Evolutionary conservation across 176 grass and related monocot species (phyloP), one percentile per base, ranked within the genome.

Genomic region (Paspalum notatum): DNA sequence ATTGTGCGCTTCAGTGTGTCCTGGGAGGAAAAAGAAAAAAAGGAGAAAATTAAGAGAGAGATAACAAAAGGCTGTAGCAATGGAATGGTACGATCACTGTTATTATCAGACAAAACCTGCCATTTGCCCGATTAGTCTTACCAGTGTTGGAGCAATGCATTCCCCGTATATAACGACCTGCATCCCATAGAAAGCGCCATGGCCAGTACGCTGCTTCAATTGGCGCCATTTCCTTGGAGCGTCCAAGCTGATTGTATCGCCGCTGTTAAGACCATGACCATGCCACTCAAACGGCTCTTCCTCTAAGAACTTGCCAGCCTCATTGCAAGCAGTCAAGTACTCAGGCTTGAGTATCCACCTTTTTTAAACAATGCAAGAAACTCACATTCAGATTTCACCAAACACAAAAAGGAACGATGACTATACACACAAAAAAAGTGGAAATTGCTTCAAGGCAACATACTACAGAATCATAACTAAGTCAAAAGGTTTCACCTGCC

Each of bases 261-360:
- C 66, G 42, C 78, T 89, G 64, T 89, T 98, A 32, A 91, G 73
- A 45, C 92, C 85, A 26, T 78, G 68, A 56, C 66, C 85, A 2
- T 87, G 83, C 89, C 89, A 94, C 80, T 98, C 95, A 83, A 90
- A 98, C 67, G 91, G 77, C 83, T 89, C 90, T 93, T 98, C 95
- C 52, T 79, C 86, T 53, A 94, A 79, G 45, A 98, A 91, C 48
- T 85, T 98, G 58, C 95, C 95, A 75, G 92, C 88, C 69, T 94
- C 81, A 62, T 79, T 83, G 78, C 95, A 85, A 87, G 90, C 87
- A 71, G 88, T 93, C 81, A 98, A 59, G 71, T 98, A 98, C 56
- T 94, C 92, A 82, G 86, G 50, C 65, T 92, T 94, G 11, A 98
- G 86, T 88, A 98, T 94, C 95, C 95, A 98, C 90, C 95, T 98